Base-by-base conservation (phyloP, 192 early-diverging fungal species). In the Rhizoclosmatium sp. region DNA sequence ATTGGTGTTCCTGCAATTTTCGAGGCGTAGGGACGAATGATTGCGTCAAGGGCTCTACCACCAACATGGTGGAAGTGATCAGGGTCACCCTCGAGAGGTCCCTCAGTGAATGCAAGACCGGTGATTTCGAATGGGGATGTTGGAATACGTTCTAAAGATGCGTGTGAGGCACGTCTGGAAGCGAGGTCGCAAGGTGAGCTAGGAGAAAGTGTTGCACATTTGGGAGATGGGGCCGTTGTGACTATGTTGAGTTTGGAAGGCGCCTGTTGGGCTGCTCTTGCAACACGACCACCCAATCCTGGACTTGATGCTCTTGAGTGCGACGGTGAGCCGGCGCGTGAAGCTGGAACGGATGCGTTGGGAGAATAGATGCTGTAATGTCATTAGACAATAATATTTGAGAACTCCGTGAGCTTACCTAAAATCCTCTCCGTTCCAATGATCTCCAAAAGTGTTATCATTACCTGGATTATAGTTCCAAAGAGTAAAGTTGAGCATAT, bases 401-500 rank as follows among this genome's bases (percentile, higher is more conserved):
- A 0, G 0, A 31, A 31, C 31, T 31, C 31, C 31, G 0, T 31
- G 31, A 31, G 31, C 31, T 31, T 9, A 71, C 70, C 70, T 71
- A 79, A 95, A 95, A 74, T 95, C 94, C 71, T 94, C 93, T 3
- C 93, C 93, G 64, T 93, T 94, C 93, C 94, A 95, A 64, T 93
- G 92, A 78, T 95, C 94, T 5, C 94, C 94, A 71, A 89, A 84
- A 19, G 85, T 84, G 76, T 95, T 93, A 79, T 94, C 93, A 59
- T 95, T 95, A 46, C 82, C 83, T 9, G 93, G 85, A 79, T 95
- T 95, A 80, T 95, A 95, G 79, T 95, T 95, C 94, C 94, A 95
- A 19, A 95, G 82, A 83, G 93, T 93, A 80, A 95, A 95, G 69
- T 92, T 92, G 2, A 94, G 85, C 5, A 95, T 80, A 77, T 92